Evolutionary conservation across 768 basidiomycete species (phyloP), one percentile per base, ranked within the genome.

Genomic region (Suillus occidentalis): DNA sequence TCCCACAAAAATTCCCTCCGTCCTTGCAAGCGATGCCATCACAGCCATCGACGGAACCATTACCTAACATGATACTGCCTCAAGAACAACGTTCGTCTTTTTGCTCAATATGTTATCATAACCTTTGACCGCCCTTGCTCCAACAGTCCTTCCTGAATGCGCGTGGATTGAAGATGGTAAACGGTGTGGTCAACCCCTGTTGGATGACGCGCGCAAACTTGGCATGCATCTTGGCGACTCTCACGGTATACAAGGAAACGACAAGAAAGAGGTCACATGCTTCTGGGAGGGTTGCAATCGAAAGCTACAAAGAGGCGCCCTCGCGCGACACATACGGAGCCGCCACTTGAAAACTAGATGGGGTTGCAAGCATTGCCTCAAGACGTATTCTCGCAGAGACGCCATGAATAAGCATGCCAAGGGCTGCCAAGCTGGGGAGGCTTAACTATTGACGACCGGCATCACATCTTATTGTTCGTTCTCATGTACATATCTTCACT

Each of bases 381-480:
- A 71, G 66, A 53, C 65, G 45, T 71, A 76, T 60, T 74, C 72
- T 37, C 69, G 74, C 5, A 59, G 45, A 25, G 72, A 73, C 56
- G 74, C 72, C 12, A 69, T 73, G 4, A 63, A 64, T 37, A 72
- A 73, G 49, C 74, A 76, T 47, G 40, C 67, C 10, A 72, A 60
- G 47, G 73, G 72, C 45, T 76, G 73, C 62, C 72, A 74, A 64
- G 65, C 37, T 37, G 67, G 68, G n/a, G 73, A 74, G 13, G 68
- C 59, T 25, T 49, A 14, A 25, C 49, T n/a, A 13, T 22, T 25
- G 13, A 25, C 56, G 8, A 28, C 40, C 39, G 20, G 12, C 10
- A 6, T 59, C 18, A 6, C 16, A 59, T 20, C 2, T 59, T 25
- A 5, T 40, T 39, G 18, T 18, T 18, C 14, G 10, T 59, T 58